These are phyloP conservation scores for Fusarium liriodendri DNA, from an alignment of 2,329 filamentous ascomycete species.

Conservation along the genomic window DNA sequence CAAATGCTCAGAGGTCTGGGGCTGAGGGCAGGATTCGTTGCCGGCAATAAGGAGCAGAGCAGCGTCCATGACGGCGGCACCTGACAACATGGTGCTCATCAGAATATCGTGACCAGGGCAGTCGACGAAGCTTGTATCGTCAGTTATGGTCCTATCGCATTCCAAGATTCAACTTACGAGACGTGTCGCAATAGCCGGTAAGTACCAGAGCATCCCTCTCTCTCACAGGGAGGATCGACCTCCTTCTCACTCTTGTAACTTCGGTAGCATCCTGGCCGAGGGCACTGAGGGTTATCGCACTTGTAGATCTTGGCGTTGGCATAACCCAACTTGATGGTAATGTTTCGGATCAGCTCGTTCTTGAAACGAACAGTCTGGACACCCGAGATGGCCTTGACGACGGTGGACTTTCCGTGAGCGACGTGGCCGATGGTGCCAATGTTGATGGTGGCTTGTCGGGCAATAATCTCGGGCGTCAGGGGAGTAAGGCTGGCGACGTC, in stretches of 20 bases:
- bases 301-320: conserved; percentile 99
- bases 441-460: conserved; percentile 97
- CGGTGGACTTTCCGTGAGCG: conserved; percentile 98
- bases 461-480: conserved; percentile 95
- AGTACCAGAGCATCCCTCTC: conserved; percentile 87
- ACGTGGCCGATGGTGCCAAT: conserved; percentile 99
- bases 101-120: conserved; percentile 99
- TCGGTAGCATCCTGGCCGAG: conserved; percentile 92
- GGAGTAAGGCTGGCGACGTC: conserved; percentile 85
- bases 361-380: conserved; percentile 99
- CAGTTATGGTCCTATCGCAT: conserved; percentile 26
- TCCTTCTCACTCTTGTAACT: conserved; percentile 99
- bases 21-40: conserved; percentile 98
- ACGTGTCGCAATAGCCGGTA: conserved; percentile 93
- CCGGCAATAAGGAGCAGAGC: conserved; percentile 95
- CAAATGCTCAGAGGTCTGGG: conserved; percentile 98
- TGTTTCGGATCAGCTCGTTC: conserved; percentile 99
- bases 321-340: conserved; percentile 99
- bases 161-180: conserved; percentile 73
- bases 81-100: conserved; percentile 99
- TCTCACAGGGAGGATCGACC: conserved; percentile 94
- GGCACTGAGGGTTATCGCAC: conserved; percentile 92
- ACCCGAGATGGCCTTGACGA: conserved; percentile 98
- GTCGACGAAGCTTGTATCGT: conserved; percentile 82
- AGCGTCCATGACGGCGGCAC: conserved; percentile 99